Evolutionary conservation across 2,329 filamentous ascomycete species (phyloP).

Genomic region (Botrytis hyacinthi): DNA sequence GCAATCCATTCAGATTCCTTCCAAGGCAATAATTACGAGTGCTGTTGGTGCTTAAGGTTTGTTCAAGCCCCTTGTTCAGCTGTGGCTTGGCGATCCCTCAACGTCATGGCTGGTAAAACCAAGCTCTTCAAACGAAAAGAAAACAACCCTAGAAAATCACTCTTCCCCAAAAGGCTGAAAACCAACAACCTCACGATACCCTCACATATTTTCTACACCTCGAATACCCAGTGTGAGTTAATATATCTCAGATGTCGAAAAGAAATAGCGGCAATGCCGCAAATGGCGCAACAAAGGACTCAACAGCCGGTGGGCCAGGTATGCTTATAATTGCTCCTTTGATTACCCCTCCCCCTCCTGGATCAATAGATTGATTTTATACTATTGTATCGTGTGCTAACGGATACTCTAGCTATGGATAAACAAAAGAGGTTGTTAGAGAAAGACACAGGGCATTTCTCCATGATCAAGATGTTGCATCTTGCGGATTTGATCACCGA

Average conservation of each 20-base stretch:
- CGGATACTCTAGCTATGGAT: slow-evolving; percentile 54
- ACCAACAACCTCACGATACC: neutral
- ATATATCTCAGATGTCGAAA: slow-evolving; percentile 56
- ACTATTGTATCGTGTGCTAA: slow-evolving; percentile 24
- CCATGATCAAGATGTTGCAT: slow-evolving; percentile 66
- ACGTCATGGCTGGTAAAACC: slow-evolving; percentile 20
- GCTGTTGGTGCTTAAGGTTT: neutral
- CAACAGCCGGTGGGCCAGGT: slow-evolving; percentile 45
- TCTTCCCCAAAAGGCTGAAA: neutral
- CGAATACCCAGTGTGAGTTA: neutral
- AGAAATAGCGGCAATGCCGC: slow-evolving; percentile 51
- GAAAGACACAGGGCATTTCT: slow-evolving; percentile 71
- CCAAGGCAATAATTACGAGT: slow-evolving; percentile 9
- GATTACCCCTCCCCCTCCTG: slow-evolving; percentile 14
- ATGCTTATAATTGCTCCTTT: slow-evolving; percentile 30
- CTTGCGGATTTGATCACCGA: slow-evolving; percentile 82
- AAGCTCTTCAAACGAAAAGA: slow-evolving; percentile 20
- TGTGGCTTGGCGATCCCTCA: slow-evolving; percentile 19
- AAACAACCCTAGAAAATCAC: slow-evolving; percentile 11
- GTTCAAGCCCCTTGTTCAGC: slow-evolving; percentile 8
- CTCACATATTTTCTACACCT: neutral
- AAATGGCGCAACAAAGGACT: slow-evolving; percentile 49
- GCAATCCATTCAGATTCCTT: neutral
- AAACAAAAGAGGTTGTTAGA: slow-evolving; percentile 75
- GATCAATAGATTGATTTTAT: neutral